Evolutionary conservation across 2,329 filamentous ascomycete species (phyloP), one percentile per base, ranked within the genome.

Genomic region (Setomelanomma holmii): DNA sequence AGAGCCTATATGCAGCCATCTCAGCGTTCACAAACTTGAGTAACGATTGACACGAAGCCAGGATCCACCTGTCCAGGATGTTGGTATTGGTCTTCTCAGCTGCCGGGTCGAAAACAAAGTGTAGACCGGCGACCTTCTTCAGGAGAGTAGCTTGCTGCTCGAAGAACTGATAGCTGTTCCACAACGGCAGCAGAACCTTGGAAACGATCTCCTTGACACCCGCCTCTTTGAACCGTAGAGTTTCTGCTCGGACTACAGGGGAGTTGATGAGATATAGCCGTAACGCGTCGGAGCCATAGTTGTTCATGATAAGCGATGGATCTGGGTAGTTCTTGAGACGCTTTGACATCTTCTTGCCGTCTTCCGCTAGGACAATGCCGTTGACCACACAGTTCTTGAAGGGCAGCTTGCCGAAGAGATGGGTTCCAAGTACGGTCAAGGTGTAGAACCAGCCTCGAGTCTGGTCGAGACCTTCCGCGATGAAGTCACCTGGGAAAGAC

Each of bases 321-420:
- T 96, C 92, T 0, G 93, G 93, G 75, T 96, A 98, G 76, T 98
- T 98, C 80, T 97, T 96, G 51, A 96, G 81, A 47, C 93, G 86
- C 78, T 98, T 98, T 5, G 92, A 96, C 93, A 98, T 98, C 82
- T 98, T 98, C 82, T 96, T 97, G 49, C 93, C 93, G 68, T 96
- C 91, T 72, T 96, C 92, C 1, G 93, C 93, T 35, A 97, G 83
- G 4, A 97, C 92, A 57, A 96, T 95, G 43, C 93, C 93, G 70
- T 96, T 97, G 56, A 96, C 92, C n/a, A 97, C 90, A 66, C 91
- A 96, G 73, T 96, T 97, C 78, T 95, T 88, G 82, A 96, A 97
- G 0, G 93, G 92, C 2, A 92, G 86, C 30, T 86, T 84, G 38
- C 89, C 89, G 66, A 95, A 96, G 4, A 97, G 82, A 71, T 96